Conservation (phyloP, 2,329 filamentous ascomycete species). For the Cladophialophora psammophila region DNA sequence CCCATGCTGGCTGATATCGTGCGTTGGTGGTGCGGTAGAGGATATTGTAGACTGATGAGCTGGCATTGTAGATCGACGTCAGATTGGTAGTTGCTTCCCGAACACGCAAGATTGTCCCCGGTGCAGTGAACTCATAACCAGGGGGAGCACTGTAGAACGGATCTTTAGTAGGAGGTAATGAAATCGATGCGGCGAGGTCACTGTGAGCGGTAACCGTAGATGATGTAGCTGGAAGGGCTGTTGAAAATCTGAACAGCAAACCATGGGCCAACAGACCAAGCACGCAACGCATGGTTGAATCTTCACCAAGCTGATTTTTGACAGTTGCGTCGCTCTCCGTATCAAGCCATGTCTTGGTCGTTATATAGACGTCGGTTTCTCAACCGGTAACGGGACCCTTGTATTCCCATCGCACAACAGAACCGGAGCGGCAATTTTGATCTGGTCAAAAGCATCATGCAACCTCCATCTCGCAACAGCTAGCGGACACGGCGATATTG, state of each 20-base stretch:
- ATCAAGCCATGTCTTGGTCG: background rate
- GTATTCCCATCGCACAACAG: background rate
- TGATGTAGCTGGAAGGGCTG: background rate
- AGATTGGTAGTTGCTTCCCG: constrained; percentile 42
- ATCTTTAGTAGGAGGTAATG: constrained; percentile 34
- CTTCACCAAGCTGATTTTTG: background rate
- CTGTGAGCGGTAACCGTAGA: background rate
- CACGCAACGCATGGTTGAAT: background rate
- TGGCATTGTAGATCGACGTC: constrained; percentile 15
- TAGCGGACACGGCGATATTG: background rate
- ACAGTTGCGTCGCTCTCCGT: background rate
- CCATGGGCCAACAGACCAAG: background rate
- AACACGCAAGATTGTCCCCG: constrained; percentile 44
- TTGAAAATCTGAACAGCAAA: background rate
- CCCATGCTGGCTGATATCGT: constrained; percentile 46
- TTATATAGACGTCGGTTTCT: background rate
- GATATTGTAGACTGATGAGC: constrained; percentile 45
- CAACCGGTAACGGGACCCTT: background rate
- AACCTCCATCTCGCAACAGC: background rate
- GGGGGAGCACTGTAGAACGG: constrained; percentile 44
- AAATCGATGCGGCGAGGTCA: background rate
- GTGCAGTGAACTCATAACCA: constrained; percentile 41
- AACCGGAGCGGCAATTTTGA: background rate
- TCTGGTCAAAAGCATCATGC: background rate
- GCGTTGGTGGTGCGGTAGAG: constrained; percentile 52